Percentiles rank a stretch among this genome's conserved stretches.
Evolutionary conservation across 2,329 filamentous ascomycete species (phyloP).

Genomic region (Hypoxylon sp.): DNA sequence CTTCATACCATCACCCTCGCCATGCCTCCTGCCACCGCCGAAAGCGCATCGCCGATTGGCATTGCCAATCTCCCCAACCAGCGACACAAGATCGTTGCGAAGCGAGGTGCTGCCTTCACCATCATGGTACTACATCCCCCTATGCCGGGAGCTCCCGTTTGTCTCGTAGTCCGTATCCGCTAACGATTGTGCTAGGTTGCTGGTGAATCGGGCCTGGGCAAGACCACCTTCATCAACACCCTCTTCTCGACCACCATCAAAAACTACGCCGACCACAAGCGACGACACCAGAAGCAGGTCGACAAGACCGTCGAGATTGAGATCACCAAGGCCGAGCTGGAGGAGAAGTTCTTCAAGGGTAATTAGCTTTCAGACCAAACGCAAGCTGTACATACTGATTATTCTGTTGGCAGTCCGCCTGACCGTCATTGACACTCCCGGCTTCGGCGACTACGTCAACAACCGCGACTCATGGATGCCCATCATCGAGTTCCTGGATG

Average conservation of each 20-base stretch:
- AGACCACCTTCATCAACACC: slow-evolving; percentile 99
- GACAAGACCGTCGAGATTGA: slow-evolving; percentile 99
- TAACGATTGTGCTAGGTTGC: slow-evolving; percentile 71
- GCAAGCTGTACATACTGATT: slow-evolving; percentile 31
- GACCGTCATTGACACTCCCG: slow-evolving; percentile 98
- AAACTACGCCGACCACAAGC: slow-evolving; percentile 99
- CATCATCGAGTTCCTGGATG: slow-evolving; percentile 99
- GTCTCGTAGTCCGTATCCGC: slow-evolving; percentile 14
- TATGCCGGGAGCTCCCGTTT: neutral
- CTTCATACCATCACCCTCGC: slow-evolving; percentile 40
- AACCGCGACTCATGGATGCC: slow-evolving; percentile 99
- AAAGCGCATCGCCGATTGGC: slow-evolving; percentile 59
- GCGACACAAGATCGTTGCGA: slow-evolving; percentile 77
- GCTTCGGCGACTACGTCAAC: slow-evolving; percentile 99
- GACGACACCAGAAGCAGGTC: slow-evolving; percentile 98
- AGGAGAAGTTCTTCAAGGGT: slow-evolving; percentile 99
- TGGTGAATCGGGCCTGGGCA: slow-evolving; percentile 97
- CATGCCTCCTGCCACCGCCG: slow-evolving; percentile 58
- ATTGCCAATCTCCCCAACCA: slow-evolving; percentile 79
- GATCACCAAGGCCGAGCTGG: slow-evolving; percentile 98
- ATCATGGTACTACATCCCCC: slow-evolving; percentile 81
- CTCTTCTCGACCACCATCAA: slow-evolving; percentile 99
- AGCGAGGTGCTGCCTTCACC: slow-evolving; percentile 96
- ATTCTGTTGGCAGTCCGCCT: slow-evolving; percentile 75
- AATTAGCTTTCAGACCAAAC: slow-evolving; percentile 36